phyloP scores from a whole-genome alignment of 192 early-diverging fungal genomes.

The Rhizophagus sp. region DNA sequence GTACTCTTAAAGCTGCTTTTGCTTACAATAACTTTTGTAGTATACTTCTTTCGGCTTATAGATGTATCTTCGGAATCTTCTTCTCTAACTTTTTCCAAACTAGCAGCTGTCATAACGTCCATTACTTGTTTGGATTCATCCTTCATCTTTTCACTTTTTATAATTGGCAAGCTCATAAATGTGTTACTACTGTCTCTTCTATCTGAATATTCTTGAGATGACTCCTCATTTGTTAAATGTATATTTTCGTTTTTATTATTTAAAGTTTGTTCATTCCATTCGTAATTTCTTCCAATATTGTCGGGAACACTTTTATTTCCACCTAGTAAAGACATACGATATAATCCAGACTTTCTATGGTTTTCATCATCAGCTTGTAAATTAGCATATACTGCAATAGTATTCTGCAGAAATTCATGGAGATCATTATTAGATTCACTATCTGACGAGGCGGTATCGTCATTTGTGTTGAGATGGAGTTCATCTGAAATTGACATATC shows the following conservation, averaged over 20 bases:
- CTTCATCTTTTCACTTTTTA: constrained; percentile 15
- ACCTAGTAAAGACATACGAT: neutral
- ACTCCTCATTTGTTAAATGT: neutral
- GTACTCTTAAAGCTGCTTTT: neutral
- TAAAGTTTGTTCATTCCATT: neutral
- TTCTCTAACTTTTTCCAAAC: neutral
- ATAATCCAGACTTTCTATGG: neutral
- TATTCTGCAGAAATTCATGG: neutral
- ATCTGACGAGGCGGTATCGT: neutral
- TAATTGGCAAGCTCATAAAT: constrained; percentile 16
- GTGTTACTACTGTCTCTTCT: neutral
- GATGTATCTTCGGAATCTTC: neutral
- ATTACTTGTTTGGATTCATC: neutral
- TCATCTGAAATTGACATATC: neutral
- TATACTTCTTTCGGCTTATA: neutral
- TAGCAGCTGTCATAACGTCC: neutral
- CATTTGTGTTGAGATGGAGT: neutral
- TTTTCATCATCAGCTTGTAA: neutral
- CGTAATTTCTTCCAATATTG: constrained; percentile 12
- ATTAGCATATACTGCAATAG: constrained; percentile 1
- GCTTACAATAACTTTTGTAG: neutral
- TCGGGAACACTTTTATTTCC: constrained; percentile 30
- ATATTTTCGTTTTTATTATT: neutral
- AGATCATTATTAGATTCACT: neutral
- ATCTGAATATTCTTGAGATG: neutral